Percentiles rank a stretch among this genome's conserved stretches.
phyloP scores from a whole-genome alignment of 306 rosid species.

The Lotus japonicus region DNA sequence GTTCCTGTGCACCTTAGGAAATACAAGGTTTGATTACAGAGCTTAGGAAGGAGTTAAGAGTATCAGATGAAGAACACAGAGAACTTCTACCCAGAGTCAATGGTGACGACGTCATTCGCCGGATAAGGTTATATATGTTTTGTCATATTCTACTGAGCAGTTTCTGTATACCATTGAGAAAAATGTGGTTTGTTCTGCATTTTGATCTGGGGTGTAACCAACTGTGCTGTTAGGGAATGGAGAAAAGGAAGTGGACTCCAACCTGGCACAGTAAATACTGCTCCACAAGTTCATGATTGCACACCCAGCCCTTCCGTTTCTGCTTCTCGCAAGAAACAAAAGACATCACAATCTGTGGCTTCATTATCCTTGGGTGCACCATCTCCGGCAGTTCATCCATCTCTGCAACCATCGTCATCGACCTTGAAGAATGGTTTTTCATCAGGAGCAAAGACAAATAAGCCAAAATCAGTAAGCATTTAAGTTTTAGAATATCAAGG shows the following conservation, averaged over 20 bases:
- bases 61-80: slow-evolving; percentile 86
- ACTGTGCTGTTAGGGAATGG: slow-evolving; percentile 67
- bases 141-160: slow-evolving; percentile 14
- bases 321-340: slow-evolving; percentile 80
- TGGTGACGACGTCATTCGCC: slow-evolving; percentile 62
- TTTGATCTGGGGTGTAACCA: slow-evolving; percentile 7
- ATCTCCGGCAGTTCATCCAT: slow-evolving; percentile 41
- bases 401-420: slow-evolving; percentile 53
- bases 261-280: slow-evolving; percentile 41
- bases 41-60: slow-evolving; percentile 88
- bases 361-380: slow-evolving; percentile 40
- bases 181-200: slow-evolving; percentile 25
- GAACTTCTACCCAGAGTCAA: slow-evolving; percentile 70
- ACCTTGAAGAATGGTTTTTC: slow-evolving; percentile 53
- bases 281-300: slow-evolving; percentile 48
- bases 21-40: slow-evolving; percentile 85
- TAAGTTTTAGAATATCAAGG: background rate
- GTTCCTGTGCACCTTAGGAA: slow-evolving; percentile 41
- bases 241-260: slow-evolving; percentile 61
- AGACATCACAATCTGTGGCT: slow-evolving; percentile 41
- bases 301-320: slow-evolving; percentile 61
- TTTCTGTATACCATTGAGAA: slow-evolving; percentile 15
- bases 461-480: slow-evolving; percentile 50
- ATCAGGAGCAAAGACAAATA: slow-evolving; percentile 51
- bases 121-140: slow-evolving; percentile 56